These are phyloP conservation scores for Populus tomentosa DNA, from an alignment of 441 rosid species.

Conservation along the genomic window DNA sequence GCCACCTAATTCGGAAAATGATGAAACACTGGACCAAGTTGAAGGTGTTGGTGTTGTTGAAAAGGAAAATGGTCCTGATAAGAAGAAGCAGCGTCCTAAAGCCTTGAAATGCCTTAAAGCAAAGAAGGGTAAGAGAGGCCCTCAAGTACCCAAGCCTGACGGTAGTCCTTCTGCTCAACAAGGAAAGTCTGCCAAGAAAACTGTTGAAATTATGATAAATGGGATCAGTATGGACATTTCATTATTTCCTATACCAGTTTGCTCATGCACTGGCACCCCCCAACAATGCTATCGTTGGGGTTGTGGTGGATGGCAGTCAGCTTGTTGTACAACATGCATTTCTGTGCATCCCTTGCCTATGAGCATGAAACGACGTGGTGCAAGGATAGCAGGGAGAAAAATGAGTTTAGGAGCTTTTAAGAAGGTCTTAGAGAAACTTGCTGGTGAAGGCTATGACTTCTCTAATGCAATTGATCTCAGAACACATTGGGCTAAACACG, in stretches of 20 bases:
- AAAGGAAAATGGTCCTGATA: neutral
- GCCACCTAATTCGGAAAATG: neutral
- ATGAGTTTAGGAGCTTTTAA: neutral
- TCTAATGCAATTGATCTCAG: too few species aligned
- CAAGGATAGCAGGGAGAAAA: too few species aligned
- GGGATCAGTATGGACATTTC: neutral
- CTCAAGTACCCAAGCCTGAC: too few species aligned
- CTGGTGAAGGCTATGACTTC: too few species aligned
- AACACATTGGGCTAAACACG: too few species aligned
- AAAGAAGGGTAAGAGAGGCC: too few species aligned
- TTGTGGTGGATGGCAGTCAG: neutral
- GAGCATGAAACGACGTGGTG: too few species aligned
- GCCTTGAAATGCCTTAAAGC: neutral
- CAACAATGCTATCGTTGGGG: neutral
- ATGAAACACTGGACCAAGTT: neutral
- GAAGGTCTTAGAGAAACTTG: too few species aligned
- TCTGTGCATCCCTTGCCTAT: neutral
- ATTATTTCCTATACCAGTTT: constrained; percentile 1
- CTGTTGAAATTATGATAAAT: neutral
- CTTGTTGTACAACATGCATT: neutral
- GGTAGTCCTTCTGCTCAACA: too few species aligned
- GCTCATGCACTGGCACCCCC: constrained; percentile 8
- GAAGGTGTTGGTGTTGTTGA: neutral
- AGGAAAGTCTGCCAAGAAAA: neutral
- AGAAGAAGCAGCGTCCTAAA: neutral